Percentiles rank a stretch among this genome's conserved stretches.
phyloP scores from a whole-genome alignment of 73 alveolate genomes.

The Paramecium pentaurelia region DNA sequence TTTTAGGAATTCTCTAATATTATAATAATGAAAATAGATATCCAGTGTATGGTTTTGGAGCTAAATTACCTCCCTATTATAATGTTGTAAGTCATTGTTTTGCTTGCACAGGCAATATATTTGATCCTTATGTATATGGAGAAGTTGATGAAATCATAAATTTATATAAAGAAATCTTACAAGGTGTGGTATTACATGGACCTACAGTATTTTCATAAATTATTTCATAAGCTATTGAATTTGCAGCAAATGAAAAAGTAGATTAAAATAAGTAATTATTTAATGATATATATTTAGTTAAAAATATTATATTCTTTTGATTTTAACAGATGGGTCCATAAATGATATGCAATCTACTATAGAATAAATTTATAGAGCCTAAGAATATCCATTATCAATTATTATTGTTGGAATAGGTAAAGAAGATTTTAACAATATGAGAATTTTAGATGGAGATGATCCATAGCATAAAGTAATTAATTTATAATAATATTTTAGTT shows the following conservation, averaged over 20 bases:
- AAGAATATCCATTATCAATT: constrained; percentile 86
- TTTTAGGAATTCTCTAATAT: constrained; percentile 83
- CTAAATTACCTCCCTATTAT: constrained; percentile 73
- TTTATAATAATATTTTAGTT: constrained; percentile 52
- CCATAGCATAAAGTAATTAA: neutral
- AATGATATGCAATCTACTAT: constrained; percentile 89
- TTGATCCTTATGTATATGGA: constrained; percentile 87
- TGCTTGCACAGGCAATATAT: constrained; percentile 88
- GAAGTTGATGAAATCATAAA: constrained; percentile 78
- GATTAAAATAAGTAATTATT: constrained; percentile 62
- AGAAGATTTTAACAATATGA: constrained; percentile 89
- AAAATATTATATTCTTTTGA: constrained; percentile 75
- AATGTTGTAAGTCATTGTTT: constrained; percentile 86
- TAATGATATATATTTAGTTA: neutral
- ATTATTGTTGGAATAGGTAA: constrained; percentile 96
- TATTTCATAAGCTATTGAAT: constrained; percentile 62
- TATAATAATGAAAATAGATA: constrained; percentile 88
- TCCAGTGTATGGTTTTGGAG: constrained; percentile 97
- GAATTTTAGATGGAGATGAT: constrained; percentile 88
- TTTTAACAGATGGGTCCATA: constrained; percentile 94
- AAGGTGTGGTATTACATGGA: constrained; percentile 77
- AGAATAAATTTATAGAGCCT: constrained; percentile 87
- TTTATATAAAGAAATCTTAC: constrained; percentile 78
- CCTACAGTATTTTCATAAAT: constrained; percentile 88
- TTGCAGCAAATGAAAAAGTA: constrained; percentile 67